Conservation (phyloP, 1,139 yeast genomes). For the Geotrichum australiense region DNA sequence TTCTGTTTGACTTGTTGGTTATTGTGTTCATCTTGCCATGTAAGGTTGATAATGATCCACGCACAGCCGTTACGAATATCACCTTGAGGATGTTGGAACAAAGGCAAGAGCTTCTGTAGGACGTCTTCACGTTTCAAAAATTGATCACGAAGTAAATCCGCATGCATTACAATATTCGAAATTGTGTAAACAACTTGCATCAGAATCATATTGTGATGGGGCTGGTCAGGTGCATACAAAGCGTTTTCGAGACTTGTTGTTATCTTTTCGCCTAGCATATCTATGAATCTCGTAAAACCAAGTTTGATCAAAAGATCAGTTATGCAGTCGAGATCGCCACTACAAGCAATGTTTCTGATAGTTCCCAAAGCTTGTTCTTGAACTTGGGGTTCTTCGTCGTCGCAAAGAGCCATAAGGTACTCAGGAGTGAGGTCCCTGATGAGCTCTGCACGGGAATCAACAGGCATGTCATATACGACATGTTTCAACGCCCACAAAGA, state of each 20-base stretch:
- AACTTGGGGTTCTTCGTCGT: slow-evolving; percentile 45
- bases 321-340: slow-evolving; percentile 47
- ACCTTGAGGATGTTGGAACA: slow-evolving; percentile 34
- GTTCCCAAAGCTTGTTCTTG: slow-evolving; percentile 66
- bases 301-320: slow-evolving; percentile 36
- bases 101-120: slow-evolving; percentile 35
- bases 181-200: slow-evolving; percentile 47
- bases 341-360: slow-evolving; percentile 67
- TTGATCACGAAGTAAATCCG: slow-evolving; percentile 42
- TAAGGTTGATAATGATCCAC: slow-evolving; percentile 53
- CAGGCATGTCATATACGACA: slow-evolving; percentile 43
- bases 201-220: slow-evolving; percentile 28
- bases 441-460: slow-evolving; percentile 30
- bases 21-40: slow-evolving; percentile 40
- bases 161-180: slow-evolving; percentile 53
- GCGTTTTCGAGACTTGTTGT: slow-evolving; percentile 10
- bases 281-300: slow-evolving; percentile 31
- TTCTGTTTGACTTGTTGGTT: slow-evolving; percentile 12
- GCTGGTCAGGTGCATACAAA: slow-evolving; percentile 12
- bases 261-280: slow-evolving; percentile 26
- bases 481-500: slow-evolving; percentile 54
- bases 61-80: slow-evolving; percentile 48
- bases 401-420: slow-evolving; percentile 45
- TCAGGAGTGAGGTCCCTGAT: slow-evolving; percentile 44
- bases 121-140: slow-evolving; percentile 40